Base-by-base conservation (phyloP, 805 yeast species). In the Isabelozyma heimii region DNA sequence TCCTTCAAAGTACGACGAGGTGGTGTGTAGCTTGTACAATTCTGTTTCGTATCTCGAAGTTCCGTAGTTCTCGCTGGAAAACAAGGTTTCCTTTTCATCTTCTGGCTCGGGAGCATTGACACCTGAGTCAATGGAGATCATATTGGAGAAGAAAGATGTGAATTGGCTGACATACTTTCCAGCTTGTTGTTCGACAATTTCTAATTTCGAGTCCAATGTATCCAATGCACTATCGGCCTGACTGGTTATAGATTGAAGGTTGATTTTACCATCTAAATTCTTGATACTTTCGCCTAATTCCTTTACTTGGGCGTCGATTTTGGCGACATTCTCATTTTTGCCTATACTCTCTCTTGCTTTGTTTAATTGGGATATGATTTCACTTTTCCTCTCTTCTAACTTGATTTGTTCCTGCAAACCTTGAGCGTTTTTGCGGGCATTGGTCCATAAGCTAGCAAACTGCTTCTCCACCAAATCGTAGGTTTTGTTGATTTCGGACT, bases 141-240 rank as follows among this genome's bases (percentile, higher is more conserved):
- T 64, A 20, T 60, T 64, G 14, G 73, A 60, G 43, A 87, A 72
- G 50, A 83, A 77, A 6, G 80, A 75, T n/a, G 89, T 80, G 48
- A 87, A 72, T 58, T 76, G 81, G 39, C 70, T 63, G 14, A 83
- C 81, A 57, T 80, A 83, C n/a, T 72, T 71, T 0, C 85, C 80
- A 0, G 96, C 91, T 30, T 76, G 67, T 45, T 77, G 79, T 62
- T 91, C 97, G 7, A 89, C 83, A 46, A 74, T 73, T 56, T 88
- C 96, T 42, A 91, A 72, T 55, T 85, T 53, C 8, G 80, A 69
- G 63, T 91, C 97, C 51, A 91, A 74, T 7, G 81, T 79, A 52
- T 89, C 91, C 44, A 91, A 71, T 45, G 74, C 75, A 37, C 79
- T 81, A 42, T 75, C 76, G 55, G 87, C 89, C 47, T 60, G 70